Percentiles rank a stretch among this genome's conserved stretches.
Conservation (phyloP, 306 rosid genomes). For the Echinosophora koreensis region DNA sequence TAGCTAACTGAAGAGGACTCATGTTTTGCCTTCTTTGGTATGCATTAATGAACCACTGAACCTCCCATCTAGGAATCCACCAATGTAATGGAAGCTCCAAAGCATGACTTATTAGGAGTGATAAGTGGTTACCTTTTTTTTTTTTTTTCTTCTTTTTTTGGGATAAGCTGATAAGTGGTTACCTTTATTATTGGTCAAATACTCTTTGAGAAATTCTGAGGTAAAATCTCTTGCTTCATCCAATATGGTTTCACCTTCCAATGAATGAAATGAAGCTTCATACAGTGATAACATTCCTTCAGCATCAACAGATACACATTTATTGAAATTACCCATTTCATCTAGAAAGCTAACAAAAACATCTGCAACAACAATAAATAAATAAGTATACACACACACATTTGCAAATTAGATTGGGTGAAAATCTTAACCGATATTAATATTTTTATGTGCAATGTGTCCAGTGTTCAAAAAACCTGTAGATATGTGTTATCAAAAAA, state of each 20-base stretch:
- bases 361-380: slow-evolving; percentile 7
- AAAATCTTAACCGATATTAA: neutral
- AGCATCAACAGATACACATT: neutral
- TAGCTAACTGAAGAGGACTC: slow-evolving; percentile 15
- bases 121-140: neutral
- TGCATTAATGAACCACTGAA: slow-evolving; percentile 44
- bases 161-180: too few relatives aligned
- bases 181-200: neutral
- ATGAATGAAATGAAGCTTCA: slow-evolving; percentile 45
- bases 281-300: slow-evolving; percentile 41
- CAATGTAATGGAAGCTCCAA: slow-evolving; percentile 50
- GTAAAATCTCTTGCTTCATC: slow-evolving; percentile 44
- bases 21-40: slow-evolving; percentile 20
- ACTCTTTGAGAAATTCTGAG: neutral
- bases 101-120: slow-evolving; percentile 32
- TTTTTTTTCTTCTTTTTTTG: too few relatives aligned
- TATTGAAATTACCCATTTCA: slow-evolving; percentile 19
- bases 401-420: too few relatives aligned
- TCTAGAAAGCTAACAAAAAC: slow-evolving; percentile 39
- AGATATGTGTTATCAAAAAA: too few relatives aligned
- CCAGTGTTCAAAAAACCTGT: too few relatives aligned
- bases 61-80: too few relatives aligned
- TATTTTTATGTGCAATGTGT: too few relatives aligned
- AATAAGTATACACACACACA: neutral
- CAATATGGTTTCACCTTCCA: slow-evolving; percentile 43